phyloP scores from a whole-genome alignment of 2,329 filamentous ascomycete genomes.

The Aureobasidium sp. region DNA sequence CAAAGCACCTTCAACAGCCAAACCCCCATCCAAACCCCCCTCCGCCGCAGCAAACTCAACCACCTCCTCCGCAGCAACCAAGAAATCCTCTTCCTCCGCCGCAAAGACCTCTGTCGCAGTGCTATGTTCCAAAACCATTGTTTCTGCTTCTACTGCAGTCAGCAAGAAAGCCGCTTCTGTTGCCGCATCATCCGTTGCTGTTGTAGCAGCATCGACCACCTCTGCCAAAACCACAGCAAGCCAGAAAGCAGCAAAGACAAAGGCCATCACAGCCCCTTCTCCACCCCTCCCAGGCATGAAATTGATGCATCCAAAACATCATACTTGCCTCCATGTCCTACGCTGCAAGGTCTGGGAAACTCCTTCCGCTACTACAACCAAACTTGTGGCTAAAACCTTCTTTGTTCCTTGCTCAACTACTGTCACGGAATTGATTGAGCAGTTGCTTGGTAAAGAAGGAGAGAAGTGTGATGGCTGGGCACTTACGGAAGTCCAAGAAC shows the following conservation, averaged over 20 bases:
- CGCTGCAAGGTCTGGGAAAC: constrained; percentile 21
- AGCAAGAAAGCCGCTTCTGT: background rate
- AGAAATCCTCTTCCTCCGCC: background rate
- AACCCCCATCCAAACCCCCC: too few relatives aligned
- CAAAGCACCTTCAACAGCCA: background rate
- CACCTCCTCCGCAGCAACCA: background rate
- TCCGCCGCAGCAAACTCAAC: too few relatives aligned
- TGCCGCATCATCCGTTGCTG: background rate
- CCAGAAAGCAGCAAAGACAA: background rate
- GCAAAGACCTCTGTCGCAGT: background rate
- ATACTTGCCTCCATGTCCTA: constrained; percentile 24
- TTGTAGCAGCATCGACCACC: background rate
- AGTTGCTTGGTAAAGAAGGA: constrained; percentile 17
- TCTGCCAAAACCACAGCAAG: constrained; percentile 1
- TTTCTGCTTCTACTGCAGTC: background rate
- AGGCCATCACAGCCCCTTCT: constrained; percentile 10
- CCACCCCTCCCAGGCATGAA: constrained; percentile 16
- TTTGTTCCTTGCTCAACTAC: constrained; percentile 20
- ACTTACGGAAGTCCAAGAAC: constrained; percentile 25
- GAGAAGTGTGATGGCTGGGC: constrained; percentile 22
- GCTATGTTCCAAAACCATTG: background rate
- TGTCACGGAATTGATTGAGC: constrained; percentile 23
- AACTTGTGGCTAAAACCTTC: constrained; percentile 25
- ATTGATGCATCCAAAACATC: constrained; percentile 21
- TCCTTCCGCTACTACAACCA: background rate